A percentile compares a stretch with the other conserved stretches of the same genome.
Evolutionary conservation across 768 basidiomycete species (phyloP).

Genomic region (Boletus bicolor): DNA sequence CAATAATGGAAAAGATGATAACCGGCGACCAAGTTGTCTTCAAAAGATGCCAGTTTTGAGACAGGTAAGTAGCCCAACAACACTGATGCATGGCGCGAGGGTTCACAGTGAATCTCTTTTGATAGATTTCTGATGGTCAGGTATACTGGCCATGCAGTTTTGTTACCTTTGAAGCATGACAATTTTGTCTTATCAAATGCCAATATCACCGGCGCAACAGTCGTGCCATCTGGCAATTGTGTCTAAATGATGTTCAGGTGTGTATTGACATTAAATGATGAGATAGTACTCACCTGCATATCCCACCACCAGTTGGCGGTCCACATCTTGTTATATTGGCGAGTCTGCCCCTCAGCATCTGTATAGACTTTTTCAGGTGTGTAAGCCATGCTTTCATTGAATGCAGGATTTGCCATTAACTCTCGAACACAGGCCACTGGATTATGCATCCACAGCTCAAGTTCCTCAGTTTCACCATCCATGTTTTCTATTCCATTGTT

Average conservation of each 20-base stretch:
- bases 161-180: too few relatives aligned
- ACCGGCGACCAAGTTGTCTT: not conserved
- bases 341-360: not conserved
- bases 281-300: not conserved
- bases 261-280: not conserved
- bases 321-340: not conserved
- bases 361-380: not conserved
- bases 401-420: too few relatives aligned
- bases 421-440: too few relatives aligned
- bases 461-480: too few relatives aligned
- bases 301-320: not conserved
- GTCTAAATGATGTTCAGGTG: not conserved
- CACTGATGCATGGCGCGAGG: not conserved
- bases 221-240: not conserved
- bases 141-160: too few relatives aligned
- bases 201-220: too few relatives aligned
- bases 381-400: not conserved
- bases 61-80: not conserved
- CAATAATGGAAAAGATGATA: constrained; percentile 2
- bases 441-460: too few relatives aligned
- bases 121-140: too few relatives aligned
- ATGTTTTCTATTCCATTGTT: too few relatives aligned
- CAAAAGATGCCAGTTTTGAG: not conserved
- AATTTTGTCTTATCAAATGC: too few relatives aligned
- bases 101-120: not conserved